Percentiles rank a stretch among this genome's conserved stretches.
Evolutionary conservation across 306 rosid genomes (phyloP).

Genomic region (Dalbergia oliveri): DNA sequence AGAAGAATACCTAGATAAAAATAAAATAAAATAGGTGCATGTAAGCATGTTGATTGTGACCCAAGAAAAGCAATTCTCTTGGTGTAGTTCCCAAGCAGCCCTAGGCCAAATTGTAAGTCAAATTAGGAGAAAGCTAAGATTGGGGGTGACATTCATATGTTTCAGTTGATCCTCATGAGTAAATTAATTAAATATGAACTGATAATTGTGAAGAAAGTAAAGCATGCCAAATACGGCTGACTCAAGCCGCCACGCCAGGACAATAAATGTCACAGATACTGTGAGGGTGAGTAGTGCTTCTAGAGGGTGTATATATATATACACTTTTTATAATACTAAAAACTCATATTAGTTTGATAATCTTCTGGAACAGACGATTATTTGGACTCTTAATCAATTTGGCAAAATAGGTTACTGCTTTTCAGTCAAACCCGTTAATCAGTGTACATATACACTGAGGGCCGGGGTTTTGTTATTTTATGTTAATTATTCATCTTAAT

Average conservation of each 20-base stretch:
- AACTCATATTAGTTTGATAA: not conserved
- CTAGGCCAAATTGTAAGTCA: not conserved
- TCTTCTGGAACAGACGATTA: not conserved
- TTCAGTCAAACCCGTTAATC: not conserved
- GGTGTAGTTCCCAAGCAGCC: constrained; percentile 36
- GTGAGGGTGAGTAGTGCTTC: not conserved
- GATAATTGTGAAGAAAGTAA: not conserved
- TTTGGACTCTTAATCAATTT: not conserved
- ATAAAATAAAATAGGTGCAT: constrained; percentile 12
- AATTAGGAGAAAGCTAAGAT: not conserved
- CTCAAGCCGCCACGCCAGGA: constrained; percentile 10
- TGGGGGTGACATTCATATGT: not conserved
- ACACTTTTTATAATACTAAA: too few relatives aligned
- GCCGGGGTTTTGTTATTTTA: too few relatives aligned
- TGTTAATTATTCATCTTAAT: too few relatives aligned
- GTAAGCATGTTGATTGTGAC: constrained; percentile 18
- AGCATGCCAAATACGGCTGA: constrained; percentile 32
- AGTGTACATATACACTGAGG: too few relatives aligned
- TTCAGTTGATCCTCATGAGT: not conserved
- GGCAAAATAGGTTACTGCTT: not conserved
- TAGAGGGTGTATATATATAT: not conserved
- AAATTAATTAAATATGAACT: not conserved
- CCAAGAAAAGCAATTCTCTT: not conserved
- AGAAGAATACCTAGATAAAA: not conserved
- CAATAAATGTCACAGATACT: not conserved